Conservation (phyloP, 1,139 yeast genomes). For the Scheffersomyces quercinus region DNA sequence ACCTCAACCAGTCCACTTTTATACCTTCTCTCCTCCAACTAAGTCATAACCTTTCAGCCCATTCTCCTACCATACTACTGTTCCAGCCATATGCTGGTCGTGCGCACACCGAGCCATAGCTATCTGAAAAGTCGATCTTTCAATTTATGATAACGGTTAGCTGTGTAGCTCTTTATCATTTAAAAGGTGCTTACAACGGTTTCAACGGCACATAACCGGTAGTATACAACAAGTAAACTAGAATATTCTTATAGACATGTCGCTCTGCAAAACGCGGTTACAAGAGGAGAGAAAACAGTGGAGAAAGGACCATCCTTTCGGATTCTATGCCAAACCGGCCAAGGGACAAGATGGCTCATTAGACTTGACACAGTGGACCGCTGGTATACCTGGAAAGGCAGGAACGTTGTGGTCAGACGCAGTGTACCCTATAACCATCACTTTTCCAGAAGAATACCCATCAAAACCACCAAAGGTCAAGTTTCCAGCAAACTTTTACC, state of each 20-base stretch:
- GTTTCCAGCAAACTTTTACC: constrained; percentile 87
- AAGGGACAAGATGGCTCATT: constrained; percentile 78
- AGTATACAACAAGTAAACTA: too few species aligned
- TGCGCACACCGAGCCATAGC: too few species aligned
- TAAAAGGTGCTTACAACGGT: too few species aligned
- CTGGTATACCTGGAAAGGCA: constrained; percentile 92
- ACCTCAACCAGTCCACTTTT: too few species aligned
- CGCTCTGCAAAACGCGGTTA: constrained; percentile 72
- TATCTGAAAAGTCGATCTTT: too few species aligned
- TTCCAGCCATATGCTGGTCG: too few species aligned
- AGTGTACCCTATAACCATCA: constrained; percentile 78
- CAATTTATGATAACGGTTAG: too few species aligned
- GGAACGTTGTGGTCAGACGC: constrained; percentile 90
- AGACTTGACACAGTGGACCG: constrained; percentile 85
- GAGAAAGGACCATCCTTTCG: constrained; percentile 99
- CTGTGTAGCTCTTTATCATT: too few species aligned
- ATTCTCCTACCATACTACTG: too few species aligned
- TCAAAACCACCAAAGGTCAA: constrained; percentile 94
- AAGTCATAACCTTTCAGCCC: too few species aligned
- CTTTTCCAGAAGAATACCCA: constrained; percentile 90
- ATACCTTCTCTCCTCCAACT: too few species aligned
- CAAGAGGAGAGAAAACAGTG: constrained; percentile 93
- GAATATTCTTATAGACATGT: constrained; percentile 19
- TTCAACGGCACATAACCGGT: too few species aligned
- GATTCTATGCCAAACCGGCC: constrained; percentile 88